Base-by-base conservation (phyloP, 139 green algal genomes). In the Closterium sp. region DNA sequence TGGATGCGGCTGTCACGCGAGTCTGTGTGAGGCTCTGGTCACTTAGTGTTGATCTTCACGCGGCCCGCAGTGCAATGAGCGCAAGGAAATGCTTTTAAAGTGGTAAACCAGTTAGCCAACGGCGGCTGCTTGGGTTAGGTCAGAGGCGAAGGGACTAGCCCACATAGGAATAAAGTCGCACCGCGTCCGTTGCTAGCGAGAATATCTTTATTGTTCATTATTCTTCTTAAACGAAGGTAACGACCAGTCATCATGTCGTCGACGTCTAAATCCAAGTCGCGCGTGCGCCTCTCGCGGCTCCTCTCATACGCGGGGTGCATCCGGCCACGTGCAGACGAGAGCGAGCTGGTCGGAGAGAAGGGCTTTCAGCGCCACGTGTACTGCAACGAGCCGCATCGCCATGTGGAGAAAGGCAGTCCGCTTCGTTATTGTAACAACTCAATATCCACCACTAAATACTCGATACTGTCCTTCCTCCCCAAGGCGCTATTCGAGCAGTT, bases 401-500 rank as follows among this genome's bases (percentile, higher is more conserved):
- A 93, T 32, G 28, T 24, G 24, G 90, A 38, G 10, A 38, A 30
- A 45, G 31, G 70, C 29, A 30, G 62, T 27, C 21, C 84, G 13
- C 28, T 31, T 73, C 90, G 79, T 10, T 93, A 91, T 45, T n/a
- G 86, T 22, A 38, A 70, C 92, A 97, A 97, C 93, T 84, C 85
- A 1, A 96, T 98, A 28, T 91, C 92, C 4, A 98, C 97, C 9
- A 92, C 94, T 45, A 98, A 98, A 94, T 98, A 98, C 93, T 97
- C 96, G 86, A 9, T 97, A 13, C 11, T 97, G 88, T 97, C 96
- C 31, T 98, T 98, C 92, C 88, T 98, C 6, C 97, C 97, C 2
- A 94, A 96, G 62, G 96, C 96, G 42, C 92, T 98, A 45, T 97
- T 96, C 62, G 96, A 98, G 87, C 97, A 97, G 94, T 97, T 97